phyloP scores from a whole-genome alignment of 768 basidiomycete species.

The Mycena belliarum region DNA sequence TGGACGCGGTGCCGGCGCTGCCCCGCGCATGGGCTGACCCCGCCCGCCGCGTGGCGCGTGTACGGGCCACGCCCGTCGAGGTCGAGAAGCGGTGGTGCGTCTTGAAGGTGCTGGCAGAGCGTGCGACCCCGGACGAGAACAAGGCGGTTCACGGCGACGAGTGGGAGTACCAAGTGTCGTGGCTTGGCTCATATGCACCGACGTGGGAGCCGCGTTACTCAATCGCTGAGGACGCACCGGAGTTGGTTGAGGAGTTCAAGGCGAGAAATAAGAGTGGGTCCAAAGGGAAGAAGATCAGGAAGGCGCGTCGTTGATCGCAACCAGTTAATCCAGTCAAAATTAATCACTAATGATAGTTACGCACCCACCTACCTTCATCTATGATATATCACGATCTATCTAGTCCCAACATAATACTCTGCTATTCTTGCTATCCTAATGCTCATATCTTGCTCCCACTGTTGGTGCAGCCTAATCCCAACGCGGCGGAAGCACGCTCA shows the following conservation, averaged over 20 bases:
- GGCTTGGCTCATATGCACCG: slow-evolving; percentile 56
- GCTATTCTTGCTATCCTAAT: too few relatives aligned
- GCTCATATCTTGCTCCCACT: too few relatives aligned
- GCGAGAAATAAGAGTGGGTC: neutral
- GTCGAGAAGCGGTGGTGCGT: slow-evolving; percentile 48
- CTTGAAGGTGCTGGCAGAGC: slow-evolving; percentile 39
- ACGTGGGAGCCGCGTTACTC: slow-evolving; percentile 59
- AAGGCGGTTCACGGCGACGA: slow-evolving; percentile 23
- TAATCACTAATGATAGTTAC: too few relatives aligned
- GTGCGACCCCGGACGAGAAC: slow-evolving; percentile 27
- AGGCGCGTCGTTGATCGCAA: neutral
- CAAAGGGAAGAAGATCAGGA: neutral
- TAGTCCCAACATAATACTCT: too few relatives aligned
- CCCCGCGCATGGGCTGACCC: slow-evolving; percentile 60
- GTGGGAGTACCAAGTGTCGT: slow-evolving; percentile 50
- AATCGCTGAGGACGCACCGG: slow-evolving; percentile 52
- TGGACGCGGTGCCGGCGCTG: slow-evolving; percentile 33
- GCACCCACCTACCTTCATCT: too few relatives aligned
- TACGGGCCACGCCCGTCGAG: slow-evolving; percentile 37
- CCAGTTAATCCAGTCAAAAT: neutral
- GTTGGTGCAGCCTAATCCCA: too few relatives aligned
- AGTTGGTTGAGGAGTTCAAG: slow-evolving; percentile 38
- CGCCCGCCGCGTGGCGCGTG: slow-evolving; percentile 41
- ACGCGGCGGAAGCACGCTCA: too few relatives aligned
- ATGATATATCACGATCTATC: too few relatives aligned